Percentiles rank a stretch among this genome's conserved stretches.
Conservation (phyloP, 225 moss, liverwort and hornwort genomes). For the Polytrichum commune region DNA sequence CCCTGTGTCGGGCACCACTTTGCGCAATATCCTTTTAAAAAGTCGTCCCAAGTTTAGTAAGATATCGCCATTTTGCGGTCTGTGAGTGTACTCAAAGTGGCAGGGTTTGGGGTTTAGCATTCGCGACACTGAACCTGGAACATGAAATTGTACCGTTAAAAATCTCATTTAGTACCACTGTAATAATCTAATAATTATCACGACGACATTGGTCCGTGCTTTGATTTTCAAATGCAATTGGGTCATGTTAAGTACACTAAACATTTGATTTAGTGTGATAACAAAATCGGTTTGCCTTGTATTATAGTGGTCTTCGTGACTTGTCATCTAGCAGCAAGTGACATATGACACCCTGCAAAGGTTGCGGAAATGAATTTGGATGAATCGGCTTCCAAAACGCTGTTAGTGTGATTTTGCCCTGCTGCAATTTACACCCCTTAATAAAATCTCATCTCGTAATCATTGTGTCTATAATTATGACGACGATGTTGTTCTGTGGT, state of each 20-base stretch:
- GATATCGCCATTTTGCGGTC: not conserved
- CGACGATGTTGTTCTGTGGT: too few relatives aligned
- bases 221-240: not conserved
- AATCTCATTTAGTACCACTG: too few relatives aligned
- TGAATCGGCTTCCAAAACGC: too few relatives aligned
- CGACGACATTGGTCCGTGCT: not conserved
- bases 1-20: conserved; percentile 51
- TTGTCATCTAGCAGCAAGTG: not conserved
- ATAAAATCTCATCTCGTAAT: too few relatives aligned
- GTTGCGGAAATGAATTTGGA: too few relatives aligned
- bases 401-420: too few relatives aligned
- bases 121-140: not conserved
- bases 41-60: not conserved
- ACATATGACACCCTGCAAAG: not conserved
- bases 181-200: not conserved
- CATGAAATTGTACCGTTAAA: too few relatives aligned
- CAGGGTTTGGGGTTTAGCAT: not conserved
- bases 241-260: not conserved
- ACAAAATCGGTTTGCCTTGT: too few relatives aligned
- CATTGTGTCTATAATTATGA: too few relatives aligned
- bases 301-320: too few relatives aligned
- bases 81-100: not conserved
- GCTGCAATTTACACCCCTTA: too few relatives aligned
- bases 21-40: conserved; percentile 85
- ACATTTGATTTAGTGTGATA: not conserved